Evolutionary conservation across 371 early-diverging fungal species (phyloP).

Genomic region (Chytridium lagenaria): DNA sequence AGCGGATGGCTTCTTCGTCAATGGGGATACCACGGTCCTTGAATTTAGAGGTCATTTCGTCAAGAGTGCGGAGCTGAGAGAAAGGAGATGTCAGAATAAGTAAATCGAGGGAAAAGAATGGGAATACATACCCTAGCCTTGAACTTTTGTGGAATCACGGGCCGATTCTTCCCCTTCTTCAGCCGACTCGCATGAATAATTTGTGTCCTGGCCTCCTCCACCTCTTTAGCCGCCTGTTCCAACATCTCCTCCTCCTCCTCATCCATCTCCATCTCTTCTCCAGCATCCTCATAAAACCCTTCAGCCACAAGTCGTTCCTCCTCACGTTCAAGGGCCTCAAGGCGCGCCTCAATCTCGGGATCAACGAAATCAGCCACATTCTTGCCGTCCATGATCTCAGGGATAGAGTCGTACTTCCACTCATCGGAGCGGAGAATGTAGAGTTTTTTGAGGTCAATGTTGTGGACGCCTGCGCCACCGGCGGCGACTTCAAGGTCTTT

Average conservation of each 20-base stretch:
- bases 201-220: conserved; percentile 84
- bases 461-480: conserved; percentile 98
- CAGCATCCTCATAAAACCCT: conserved; percentile 94
- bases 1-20: conserved; percentile 49
- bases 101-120: conserved; percentile 6
- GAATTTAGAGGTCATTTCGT: conserved; percentile 68
- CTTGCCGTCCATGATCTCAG: conserved; percentile 99
- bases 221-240: conserved; percentile 76
- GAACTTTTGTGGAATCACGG: conserved; percentile 60
- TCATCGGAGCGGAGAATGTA: conserved; percentile 86
- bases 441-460: conserved; percentile 83
- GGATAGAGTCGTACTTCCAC: conserved; percentile 98
- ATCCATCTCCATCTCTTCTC: conserved; percentile 67
- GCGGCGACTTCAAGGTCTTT: conserved; percentile 87
- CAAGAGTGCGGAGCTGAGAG: conserved; percentile 42
- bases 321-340: conserved; percentile 96
- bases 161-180: conserved; percentile 72
- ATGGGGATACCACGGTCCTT: conserved; percentile 63
- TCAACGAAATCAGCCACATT: conserved; percentile 99
- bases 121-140: conserved; percentile 45
- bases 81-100: conserved; percentile 5
- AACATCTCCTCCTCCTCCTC: conserved; percentile 70
- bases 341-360: conserved; percentile 94
- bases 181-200: conserved; percentile 78
- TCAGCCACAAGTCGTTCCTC: conserved; percentile 92